Base-by-base conservation (phyloP, 352 stramenopile genomes). In the Phytophthora pinifolia region DNA sequence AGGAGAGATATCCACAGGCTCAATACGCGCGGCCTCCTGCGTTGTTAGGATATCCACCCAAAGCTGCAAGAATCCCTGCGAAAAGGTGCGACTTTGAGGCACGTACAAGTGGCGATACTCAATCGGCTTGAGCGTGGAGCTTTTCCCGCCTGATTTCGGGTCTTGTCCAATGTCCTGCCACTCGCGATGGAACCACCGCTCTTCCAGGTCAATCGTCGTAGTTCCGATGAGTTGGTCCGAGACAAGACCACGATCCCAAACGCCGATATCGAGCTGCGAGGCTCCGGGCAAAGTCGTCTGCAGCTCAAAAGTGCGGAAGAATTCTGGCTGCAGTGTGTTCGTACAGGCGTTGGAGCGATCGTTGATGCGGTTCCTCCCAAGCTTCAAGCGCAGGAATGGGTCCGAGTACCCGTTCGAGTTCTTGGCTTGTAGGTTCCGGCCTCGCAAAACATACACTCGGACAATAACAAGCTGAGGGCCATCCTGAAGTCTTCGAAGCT, bases 121-220 rank as follows among this genome's bases (percentile, higher is more conserved):
- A 15, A 97, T 81, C 0, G 90, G 92, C 66, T 98, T 96, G 6
- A 83, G 29, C 8, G 60, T 65, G 13, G 41, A 43, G 6, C 25
- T 31, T 22, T 18, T 30, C 18, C 62, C 49, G 1, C 29, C 46
- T 1, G 42, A 30, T 32, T 54, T 31, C 4, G 77, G 50, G 35
- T 46, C 45, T 5, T 67, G 46, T 13, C 79, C 61, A 54, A 88
- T 68, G 12, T 71, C 62, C 27, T 96, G 86, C 87, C 88, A 97
- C 15, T 88, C 75, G 6, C 74, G 70, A 54, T 97, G 84, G 57
- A 97, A 98, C 92, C 91, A 98, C 17, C 92, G 73, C 33, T 98
- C 92, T 57, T 98, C 92, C 4, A 98, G 64, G 39, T 98, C 92
- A 49, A 98, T 96, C 0, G 78, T 89, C 0, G 91, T 97, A 2